These are phyloP conservation scores for Astrothelium macrocarpum DNA, from an alignment of 495 filamentous ascomycete species.

Conservation along the genomic window DNA sequence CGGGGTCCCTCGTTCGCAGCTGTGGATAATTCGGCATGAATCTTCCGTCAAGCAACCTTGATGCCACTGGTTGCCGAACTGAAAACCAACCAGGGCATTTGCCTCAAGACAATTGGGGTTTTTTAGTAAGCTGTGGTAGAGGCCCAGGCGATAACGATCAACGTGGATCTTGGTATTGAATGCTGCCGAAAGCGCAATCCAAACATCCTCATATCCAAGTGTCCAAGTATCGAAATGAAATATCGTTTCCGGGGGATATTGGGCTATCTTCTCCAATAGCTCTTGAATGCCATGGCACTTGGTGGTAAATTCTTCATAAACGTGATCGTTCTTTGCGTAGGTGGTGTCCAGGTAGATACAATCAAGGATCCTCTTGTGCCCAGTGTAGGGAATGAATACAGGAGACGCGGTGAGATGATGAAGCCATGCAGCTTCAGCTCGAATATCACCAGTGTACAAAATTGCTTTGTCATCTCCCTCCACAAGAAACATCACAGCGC, in stretches of 20 bases:
- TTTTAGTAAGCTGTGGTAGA: slow-evolving; percentile 41
- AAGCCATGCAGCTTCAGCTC: slow-evolving; percentile 65
- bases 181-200: slow-evolving; percentile 66
- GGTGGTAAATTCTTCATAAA: slow-evolving; percentile 43
- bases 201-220: slow-evolving; percentile 84
- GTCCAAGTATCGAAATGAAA: slow-evolving; percentile 92
- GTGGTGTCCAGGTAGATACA: slow-evolving; percentile 85
- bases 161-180: slow-evolving; percentile 69
- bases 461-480: slow-evolving; percentile 66
- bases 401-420: slow-evolving; percentile 59
- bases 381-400: slow-evolving; percentile 58
- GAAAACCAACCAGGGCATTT: slow-evolving; percentile 62
- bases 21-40: slow-evolving; percentile 63
- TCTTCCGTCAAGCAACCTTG: slow-evolving; percentile 61
- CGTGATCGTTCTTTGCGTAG: slow-evolving; percentile 45
- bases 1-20: slow-evolving; percentile 65
- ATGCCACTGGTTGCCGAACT: slow-evolving; percentile 61
- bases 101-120: slow-evolving; percentile 38
- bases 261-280: slow-evolving; percentile 55
- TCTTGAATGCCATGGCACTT: slow-evolving; percentile 68
- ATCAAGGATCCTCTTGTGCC: slow-evolving; percentile 41
- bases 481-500: slow-evolving; percentile 90
- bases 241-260: slow-evolving; percentile 63
- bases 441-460: slow-evolving; percentile 88
- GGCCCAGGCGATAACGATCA: slow-evolving; percentile 63